Evolutionary conservation across 192 early-diverging fungal species (phyloP).

Genomic region (Gigaspora rosea): DNA sequence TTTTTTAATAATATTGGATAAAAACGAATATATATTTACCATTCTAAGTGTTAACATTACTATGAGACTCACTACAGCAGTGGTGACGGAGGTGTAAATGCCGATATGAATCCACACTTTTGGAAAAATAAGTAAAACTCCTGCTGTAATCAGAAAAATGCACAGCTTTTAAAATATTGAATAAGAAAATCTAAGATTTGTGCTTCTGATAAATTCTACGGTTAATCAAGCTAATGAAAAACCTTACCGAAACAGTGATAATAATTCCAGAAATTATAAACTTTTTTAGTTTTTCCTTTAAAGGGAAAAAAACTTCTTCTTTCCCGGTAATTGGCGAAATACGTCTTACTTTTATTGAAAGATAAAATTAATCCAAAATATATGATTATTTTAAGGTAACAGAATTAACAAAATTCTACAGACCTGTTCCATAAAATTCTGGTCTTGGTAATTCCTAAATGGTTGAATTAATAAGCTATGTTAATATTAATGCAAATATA

Average conservation of each 20-base stretch:
- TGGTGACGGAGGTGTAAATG: slow-evolving; percentile 27
- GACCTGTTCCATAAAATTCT: slow-evolving; percentile 56
- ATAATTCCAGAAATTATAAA: slow-evolving; percentile 44
- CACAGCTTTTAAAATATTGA: slow-evolving; percentile 32
- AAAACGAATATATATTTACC: slow-evolving; percentile 36
- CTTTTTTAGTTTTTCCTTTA: slow-evolving; percentile 37
- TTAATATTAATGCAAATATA: not conserved
- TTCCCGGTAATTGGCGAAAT: slow-evolving; percentile 55
- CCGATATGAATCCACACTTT: slow-evolving; percentile 20
- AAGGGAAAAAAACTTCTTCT: slow-evolving; percentile 46
- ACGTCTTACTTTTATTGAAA: slow-evolving; percentile 27
- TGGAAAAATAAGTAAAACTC: slow-evolving; percentile 38
- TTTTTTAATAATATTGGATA: no score
- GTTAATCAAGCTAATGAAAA: not conserved
- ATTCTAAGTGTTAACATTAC: slow-evolving; percentile 54
- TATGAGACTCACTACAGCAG: slow-evolving; percentile 48
- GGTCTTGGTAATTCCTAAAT: slow-evolving; percentile 51
- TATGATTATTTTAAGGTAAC: not conserved
- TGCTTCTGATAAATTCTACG: not conserved
- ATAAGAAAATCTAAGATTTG: not conserved
- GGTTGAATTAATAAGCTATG: not conserved
- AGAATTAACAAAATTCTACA: not conserved
- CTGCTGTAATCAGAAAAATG: slow-evolving; percentile 49
- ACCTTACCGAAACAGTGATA: slow-evolving; percentile 45
- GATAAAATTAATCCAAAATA: not conserved